Conservation (phyloP, 1,284 basidiomycete species). For the Abortiporus biennis region DNA sequence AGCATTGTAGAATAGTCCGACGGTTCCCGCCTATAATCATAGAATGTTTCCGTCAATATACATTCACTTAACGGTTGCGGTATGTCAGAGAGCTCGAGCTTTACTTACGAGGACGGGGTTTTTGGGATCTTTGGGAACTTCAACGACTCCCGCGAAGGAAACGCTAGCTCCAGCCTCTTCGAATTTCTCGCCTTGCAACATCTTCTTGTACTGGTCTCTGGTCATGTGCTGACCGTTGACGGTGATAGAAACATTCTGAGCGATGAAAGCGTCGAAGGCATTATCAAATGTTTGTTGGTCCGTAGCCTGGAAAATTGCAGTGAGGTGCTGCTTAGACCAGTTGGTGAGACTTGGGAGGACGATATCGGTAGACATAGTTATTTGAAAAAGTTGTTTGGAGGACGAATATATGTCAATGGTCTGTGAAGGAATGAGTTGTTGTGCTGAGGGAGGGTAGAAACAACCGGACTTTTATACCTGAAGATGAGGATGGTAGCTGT, state of each 20-base stretch:
- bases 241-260: slow-evolving; percentile 21
- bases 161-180: slow-evolving; percentile 17
- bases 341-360: slow-evolving; percentile 28
- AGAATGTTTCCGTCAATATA: not conserved
- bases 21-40: slow-evolving; percentile 17
- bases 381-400: too few relatives aligned
- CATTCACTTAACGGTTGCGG: too few relatives aligned
- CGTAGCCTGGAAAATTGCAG: slow-evolving; percentile 27
- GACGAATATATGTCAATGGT: too few relatives aligned
- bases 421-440: too few relatives aligned
- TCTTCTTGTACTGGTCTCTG: slow-evolving; percentile 21
- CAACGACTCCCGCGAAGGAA: slow-evolving; percentile 17
- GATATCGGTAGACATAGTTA: slow-evolving; percentile 16
- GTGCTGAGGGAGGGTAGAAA: too few relatives aligned
- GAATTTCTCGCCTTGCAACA: slow-evolving; percentile 16
- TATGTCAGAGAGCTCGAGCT: too few relatives aligned
- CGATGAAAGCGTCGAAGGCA: slow-evolving; percentile 29
- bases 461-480: too few relatives aligned
- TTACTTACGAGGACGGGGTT: slow-evolving; percentile 13
- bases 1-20: slow-evolving; percentile 22
- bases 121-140: slow-evolving; percentile 14
- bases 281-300: slow-evolving; percentile 22
- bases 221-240: slow-evolving; percentile 28
- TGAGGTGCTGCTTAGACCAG: slow-evolving; percentile 29
- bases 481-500: not conserved